These are phyloP conservation scores for Pseudogymnoascus sp. DNA, from an alignment of 2,329 filamentous ascomycete species.

Conservation along the genomic window DNA sequence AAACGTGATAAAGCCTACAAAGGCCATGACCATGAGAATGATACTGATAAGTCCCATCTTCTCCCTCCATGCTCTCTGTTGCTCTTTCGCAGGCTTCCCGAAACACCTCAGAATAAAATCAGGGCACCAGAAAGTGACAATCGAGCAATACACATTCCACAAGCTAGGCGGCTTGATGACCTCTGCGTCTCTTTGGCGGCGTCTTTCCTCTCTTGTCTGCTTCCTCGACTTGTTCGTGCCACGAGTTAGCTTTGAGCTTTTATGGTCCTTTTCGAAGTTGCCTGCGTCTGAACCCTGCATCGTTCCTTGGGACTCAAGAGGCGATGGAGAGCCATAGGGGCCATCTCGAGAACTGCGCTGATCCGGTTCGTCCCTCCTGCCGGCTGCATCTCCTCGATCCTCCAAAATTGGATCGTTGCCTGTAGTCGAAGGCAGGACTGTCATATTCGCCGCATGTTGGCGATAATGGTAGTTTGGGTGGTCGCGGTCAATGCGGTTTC, in stretches of 20 bases:
- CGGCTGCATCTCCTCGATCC: conserved; percentile 52
- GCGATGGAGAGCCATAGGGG: conserved; percentile 23
- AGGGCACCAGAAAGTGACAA: conserved; percentile 91
- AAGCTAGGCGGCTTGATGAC: conserved; percentile 68
- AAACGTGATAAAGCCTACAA: conserved; percentile 93
- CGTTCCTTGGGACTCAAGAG: conserved; percentile 1
- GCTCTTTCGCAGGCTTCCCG: conserved; percentile 75
- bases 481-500: conserved; percentile 73
- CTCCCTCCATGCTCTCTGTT: conserved; percentile 91
- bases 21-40: conserved; percentile 76
- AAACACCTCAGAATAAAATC: conserved; percentile 78
- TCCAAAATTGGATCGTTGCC: conserved; percentile 85
- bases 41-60: conserved; percentile 96
- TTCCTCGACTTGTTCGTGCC: conserved; percentile 49
- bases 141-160: conserved; percentile 92
- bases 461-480: conserved; percentile 96
- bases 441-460: conserved; percentile 90
- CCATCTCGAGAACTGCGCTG: conserved; percentile 27
- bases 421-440: conserved; percentile 80
- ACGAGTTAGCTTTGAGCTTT: conserved; percentile 24
- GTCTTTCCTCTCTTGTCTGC: conserved; percentile 54
- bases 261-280: conserved; percentile 1
- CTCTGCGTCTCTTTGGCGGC: conserved; percentile 51
- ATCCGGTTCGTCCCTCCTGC: conserved; percentile 25
- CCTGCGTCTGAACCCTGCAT: background rate